Evolutionary conservation across 2,329 filamentous ascomycete species (phyloP).

Genomic region (Botrytis fragariae): DNA sequence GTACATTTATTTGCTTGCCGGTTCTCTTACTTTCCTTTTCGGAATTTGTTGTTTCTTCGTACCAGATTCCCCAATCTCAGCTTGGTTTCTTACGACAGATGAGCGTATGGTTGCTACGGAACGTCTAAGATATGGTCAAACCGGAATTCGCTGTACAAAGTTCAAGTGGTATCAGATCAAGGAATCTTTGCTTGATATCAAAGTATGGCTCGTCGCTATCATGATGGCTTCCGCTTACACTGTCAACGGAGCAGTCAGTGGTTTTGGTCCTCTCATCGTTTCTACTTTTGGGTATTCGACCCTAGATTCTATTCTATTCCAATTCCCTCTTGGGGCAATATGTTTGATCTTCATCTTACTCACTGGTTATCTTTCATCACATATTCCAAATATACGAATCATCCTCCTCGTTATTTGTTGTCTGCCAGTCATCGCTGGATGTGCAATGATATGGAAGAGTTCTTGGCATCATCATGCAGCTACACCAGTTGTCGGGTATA

Average conservation of each 20-base stretch:
- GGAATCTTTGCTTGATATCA: constrained; percentile 58
- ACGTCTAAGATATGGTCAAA: constrained; percentile 59
- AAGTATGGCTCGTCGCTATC: constrained; percentile 61
- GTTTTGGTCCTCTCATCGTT: constrained; percentile 70
- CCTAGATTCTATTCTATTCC: constrained; percentile 66
- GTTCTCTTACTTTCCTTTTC: constrained; percentile 60
- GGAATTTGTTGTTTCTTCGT: constrained; percentile 63
- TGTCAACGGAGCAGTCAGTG: constrained; percentile 68
- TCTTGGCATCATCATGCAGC: constrained; percentile 62
- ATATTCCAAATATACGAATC: constrained; percentile 61
- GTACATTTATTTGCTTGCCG: constrained; percentile 52
- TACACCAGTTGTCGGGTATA: constrained; percentile 55
- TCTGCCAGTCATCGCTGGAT: constrained; percentile 72
- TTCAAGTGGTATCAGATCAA: constrained; percentile 59
- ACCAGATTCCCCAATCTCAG: constrained; percentile 63
- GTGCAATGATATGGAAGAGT: constrained; percentile 70
- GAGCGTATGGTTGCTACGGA: constrained; percentile 65
- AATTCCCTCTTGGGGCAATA: constrained; percentile 71
- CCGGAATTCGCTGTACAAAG: constrained; percentile 58
- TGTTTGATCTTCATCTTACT: constrained; percentile 64
- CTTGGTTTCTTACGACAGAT: constrained; percentile 64
- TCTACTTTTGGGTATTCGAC: constrained; percentile 66
- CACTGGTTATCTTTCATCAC: constrained; percentile 62
- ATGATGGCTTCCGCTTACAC: constrained; percentile 72
- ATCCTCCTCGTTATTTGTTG: constrained; percentile 64